Percentiles rank a stretch among this genome's conserved stretches.
Conservation (phyloP, 164 flowering plant species). For the Sedum album region DNA sequence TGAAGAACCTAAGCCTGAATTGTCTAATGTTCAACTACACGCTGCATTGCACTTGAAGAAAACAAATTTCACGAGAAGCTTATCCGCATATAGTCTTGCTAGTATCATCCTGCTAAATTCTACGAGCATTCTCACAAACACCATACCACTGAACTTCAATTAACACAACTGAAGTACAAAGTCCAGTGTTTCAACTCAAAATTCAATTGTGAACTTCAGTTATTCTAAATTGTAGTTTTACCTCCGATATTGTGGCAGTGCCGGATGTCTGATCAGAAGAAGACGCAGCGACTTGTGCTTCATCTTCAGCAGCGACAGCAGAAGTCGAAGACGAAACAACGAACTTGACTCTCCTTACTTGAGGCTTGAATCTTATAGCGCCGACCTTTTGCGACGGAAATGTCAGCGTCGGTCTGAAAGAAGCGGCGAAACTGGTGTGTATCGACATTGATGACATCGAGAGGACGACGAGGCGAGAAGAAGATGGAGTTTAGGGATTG, state of each 20-base stretch:
- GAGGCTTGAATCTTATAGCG: not conserved
- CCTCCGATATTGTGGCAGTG: too few relatives aligned
- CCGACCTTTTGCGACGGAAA: not conserved
- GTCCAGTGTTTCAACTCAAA: too few relatives aligned
- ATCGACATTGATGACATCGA: not conserved
- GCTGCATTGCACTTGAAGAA: too few relatives aligned
- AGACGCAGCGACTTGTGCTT: not conserved
- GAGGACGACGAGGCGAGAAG: not conserved
- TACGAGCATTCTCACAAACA: too few relatives aligned
- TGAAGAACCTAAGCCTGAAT: not conserved
- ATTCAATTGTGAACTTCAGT: too few relatives aligned
- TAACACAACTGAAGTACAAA: too few relatives aligned
- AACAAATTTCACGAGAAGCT: too few relatives aligned
- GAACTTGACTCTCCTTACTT: not conserved
- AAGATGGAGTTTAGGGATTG: too few relatives aligned
- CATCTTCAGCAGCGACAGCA: not conserved
- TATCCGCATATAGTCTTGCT: not conserved
- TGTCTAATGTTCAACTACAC: not conserved
- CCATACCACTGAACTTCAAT: too few relatives aligned
- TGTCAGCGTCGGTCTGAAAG: not conserved
- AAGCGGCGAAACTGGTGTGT: slow-evolving; percentile 1
- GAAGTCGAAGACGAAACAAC: not conserved
- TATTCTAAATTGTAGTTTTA: too few relatives aligned
- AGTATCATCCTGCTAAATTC: too few relatives aligned
- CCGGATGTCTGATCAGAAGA: not conserved